A percentile compares a stretch with the other conserved stretches of the same genome.
Evolutionary conservation across 1,284 basidiomycete genomes (phyloP).

Genomic region (Golubevia pallescens): DNA sequence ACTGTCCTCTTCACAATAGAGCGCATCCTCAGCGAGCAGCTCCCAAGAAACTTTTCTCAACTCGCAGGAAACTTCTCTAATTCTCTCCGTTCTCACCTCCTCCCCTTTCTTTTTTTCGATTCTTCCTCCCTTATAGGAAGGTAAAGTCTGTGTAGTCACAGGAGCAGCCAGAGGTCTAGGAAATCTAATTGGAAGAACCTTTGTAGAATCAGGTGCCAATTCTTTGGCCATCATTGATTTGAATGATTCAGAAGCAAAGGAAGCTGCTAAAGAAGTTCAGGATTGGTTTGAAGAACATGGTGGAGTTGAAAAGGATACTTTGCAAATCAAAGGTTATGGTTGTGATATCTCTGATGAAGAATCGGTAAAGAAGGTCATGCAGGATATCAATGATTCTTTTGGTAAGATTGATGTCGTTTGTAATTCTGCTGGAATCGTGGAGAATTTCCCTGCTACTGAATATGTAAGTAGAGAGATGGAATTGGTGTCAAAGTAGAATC

Average conservation of each 20-base stretch:
- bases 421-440: conserved; percentile 75
- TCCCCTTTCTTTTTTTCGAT: conserved; percentile 16
- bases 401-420: conserved; percentile 75
- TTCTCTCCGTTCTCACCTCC: no score
- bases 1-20: no score
- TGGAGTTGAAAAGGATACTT: conserved; percentile 70
- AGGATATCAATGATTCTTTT: conserved; percentile 69
- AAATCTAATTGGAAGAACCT: conserved; percentile 84
- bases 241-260: conserved; percentile 74
- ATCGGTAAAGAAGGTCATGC: conserved; percentile 25
- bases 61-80: no score
- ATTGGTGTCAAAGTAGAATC: no score
- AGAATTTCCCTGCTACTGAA: conserved; percentile 89
- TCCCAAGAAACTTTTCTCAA: no score
- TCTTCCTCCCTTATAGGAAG: conserved; percentile 22
- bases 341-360: conserved; percentile 87
- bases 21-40: no score
- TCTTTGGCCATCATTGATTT: conserved; percentile 84
- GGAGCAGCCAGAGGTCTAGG: conserved; percentile 89
- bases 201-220: conserved; percentile 86
- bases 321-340: conserved; percentile 78
- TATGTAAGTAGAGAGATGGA: conserved; percentile 55
- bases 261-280: conserved; percentile 77
- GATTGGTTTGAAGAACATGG: conserved; percentile 71
- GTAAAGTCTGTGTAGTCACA: conserved; percentile 88